These are phyloP conservation scores for Carpinus fangiana DNA, from an alignment of 306 rosid genomes.

Conservation along the genomic window DNA sequence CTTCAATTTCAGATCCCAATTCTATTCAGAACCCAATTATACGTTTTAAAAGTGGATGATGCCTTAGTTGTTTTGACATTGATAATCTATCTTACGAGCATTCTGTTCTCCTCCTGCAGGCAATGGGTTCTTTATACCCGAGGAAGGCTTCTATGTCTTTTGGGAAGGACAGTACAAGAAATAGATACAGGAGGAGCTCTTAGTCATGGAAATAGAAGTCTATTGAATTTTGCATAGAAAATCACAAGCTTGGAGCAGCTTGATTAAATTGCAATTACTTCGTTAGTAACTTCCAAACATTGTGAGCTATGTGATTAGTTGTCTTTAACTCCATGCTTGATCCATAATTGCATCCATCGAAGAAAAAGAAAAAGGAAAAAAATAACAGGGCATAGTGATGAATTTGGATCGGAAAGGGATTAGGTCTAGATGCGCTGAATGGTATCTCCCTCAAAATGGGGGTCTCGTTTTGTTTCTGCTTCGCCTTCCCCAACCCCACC, in stretches of 20 bases:
- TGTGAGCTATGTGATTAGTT: conserved; percentile 12
- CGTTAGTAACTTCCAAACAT: neutral
- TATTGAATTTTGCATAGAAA: neutral
- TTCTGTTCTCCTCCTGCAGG: conserved; percentile 6
- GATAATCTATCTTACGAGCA: neutral
- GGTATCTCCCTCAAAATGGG: neutral
- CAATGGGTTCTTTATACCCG: neutral
- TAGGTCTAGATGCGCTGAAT: neutral
- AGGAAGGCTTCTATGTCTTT: neutral
- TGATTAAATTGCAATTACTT: neutral
- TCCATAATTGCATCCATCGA: neutral
- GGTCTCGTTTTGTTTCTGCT: neutral
- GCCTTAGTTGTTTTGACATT: neutral
- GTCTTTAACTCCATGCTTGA: neutral
- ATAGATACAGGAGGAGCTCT: neutral
- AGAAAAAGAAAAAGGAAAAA: neutral
- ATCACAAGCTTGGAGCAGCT: conserved; percentile 1
- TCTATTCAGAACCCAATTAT: neutral
- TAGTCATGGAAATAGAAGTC: neutral
- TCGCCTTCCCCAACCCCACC: neutral
- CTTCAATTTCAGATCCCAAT: conserved; percentile 1
- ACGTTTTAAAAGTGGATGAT: neutral
- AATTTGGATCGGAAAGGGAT: neutral
- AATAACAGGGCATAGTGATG: neutral
- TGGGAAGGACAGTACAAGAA: conserved; percentile 12